A percentile compares a stretch with the other conserved stretches of the same genome.
Conservation (phyloP, 495 filamentous ascomycete species). For the Paragyromitra xinjiangensis region DNA sequence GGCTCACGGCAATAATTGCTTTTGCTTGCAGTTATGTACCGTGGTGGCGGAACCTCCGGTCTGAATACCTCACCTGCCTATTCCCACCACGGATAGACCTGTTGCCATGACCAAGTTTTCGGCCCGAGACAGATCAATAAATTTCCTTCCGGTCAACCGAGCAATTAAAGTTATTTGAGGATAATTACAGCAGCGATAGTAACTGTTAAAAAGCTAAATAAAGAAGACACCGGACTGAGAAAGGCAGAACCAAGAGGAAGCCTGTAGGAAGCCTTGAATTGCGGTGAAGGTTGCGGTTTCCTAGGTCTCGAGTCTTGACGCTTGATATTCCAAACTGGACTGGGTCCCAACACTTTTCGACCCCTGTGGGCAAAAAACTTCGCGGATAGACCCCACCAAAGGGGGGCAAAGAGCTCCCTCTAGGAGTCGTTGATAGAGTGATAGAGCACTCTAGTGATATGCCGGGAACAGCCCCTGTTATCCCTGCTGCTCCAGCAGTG, state of each 20-base stretch:
- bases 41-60: slow-evolving; percentile 15
- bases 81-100: slow-evolving; percentile 20
- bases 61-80: neutral
- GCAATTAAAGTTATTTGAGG: slow-evolving; percentile 1
- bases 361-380: slow-evolving; percentile 50
- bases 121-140: slow-evolving; percentile 16
- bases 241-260: slow-evolving; percentile 12
- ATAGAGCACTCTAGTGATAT: slow-evolving; percentile 21
- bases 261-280: slow-evolving; percentile 17
- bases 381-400: slow-evolving; percentile 48
- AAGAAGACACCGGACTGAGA: neutral
- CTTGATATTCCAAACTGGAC: slow-evolving; percentile 50
- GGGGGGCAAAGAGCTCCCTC: slow-evolving; percentile 37
- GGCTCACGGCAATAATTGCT: slow-evolving; percentile 37
- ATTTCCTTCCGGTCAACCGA: slow-evolving; percentile 12
- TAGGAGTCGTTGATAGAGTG: slow-evolving; percentile 25
- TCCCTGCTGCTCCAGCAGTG: slow-evolving; percentile 17
- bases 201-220: slow-evolving; percentile 7
- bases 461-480: slow-evolving; percentile 27
- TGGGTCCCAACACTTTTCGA: slow-evolving; percentile 53
- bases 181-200: neutral
- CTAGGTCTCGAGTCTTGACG: slow-evolving; percentile 31
- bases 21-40: slow-evolving; percentile 33
- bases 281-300: slow-evolving; percentile 42
- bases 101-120: slow-evolving; percentile 20